Conservation (phyloP, 371 early-diverging fungal species). For the Homolaphlyctis polyrhiza region DNA sequence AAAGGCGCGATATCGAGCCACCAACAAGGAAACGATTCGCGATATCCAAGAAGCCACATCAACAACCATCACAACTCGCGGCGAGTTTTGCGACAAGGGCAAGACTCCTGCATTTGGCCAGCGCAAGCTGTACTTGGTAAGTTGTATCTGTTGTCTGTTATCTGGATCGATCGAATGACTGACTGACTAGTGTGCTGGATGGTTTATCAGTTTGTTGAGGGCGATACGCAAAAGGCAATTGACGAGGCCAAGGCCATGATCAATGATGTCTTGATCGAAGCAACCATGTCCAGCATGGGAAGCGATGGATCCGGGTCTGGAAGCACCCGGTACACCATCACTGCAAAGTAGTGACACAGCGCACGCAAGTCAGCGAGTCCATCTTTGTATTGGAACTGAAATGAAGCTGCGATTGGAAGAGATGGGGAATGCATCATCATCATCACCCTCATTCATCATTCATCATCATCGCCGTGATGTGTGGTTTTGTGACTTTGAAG, state of each 20-base stretch:
- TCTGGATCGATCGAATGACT: not conserved
- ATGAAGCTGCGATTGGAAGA: too few species aligned
- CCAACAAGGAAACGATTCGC: conserved; percentile 88
- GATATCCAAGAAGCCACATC: conserved; percentile 88
- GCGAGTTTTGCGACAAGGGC: conserved; percentile 81
- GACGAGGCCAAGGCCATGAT: conserved; percentile 93
- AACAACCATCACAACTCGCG: conserved; percentile 92
- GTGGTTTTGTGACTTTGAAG: too few species aligned
- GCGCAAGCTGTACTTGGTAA: conserved; percentile 80
- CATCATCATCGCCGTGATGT: too few species aligned
- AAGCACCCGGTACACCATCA: too few species aligned
- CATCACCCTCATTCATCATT: too few species aligned
- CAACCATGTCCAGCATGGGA: conserved; percentile 47
- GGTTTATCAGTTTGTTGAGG: conserved; percentile 70
- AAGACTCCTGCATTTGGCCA: conserved; percentile 68
- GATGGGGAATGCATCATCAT: too few species aligned
- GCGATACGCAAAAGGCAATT: conserved; percentile 80
- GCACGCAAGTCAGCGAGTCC: too few species aligned
- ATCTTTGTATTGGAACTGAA: too few species aligned
- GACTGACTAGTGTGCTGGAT: not conserved
- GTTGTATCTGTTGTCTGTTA: not conserved
- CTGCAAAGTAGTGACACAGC: too few species aligned
- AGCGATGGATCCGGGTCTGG: conserved; percentile 11
- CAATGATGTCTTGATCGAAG: conserved; percentile 82
- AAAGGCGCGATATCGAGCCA: conserved; percentile 94